Evolutionary conservation across 148 eudicot genomes (phyloP).

Genomic region (Cornus suecica): DNA sequence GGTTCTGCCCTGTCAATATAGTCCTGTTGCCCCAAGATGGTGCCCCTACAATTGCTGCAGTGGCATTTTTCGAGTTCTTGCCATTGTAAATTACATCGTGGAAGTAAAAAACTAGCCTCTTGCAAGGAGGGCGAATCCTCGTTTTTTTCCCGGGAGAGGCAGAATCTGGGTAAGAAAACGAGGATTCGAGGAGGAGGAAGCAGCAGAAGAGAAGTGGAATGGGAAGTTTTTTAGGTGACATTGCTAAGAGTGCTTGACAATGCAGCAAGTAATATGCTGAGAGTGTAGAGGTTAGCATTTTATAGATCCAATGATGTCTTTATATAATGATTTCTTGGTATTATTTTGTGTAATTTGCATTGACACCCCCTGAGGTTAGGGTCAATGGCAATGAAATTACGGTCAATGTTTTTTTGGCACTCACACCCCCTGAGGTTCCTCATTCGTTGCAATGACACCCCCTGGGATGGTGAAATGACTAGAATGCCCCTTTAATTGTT

Average conservation of each 20-base stretch:
- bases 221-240: conserved; percentile 13
- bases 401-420: too few relatives aligned
- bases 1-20: conserved; percentile 23
- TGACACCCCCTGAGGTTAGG: too few relatives aligned
- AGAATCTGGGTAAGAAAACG: too few relatives aligned
- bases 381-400: too few relatives aligned
- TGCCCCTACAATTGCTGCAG: conserved; percentile 51
- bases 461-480: too few relatives aligned
- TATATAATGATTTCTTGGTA: not conserved
- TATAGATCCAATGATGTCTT: not conserved
- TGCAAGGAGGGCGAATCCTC: conserved; percentile 34
- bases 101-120: conserved; percentile 37
- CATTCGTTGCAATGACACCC: too few relatives aligned
- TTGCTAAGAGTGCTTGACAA: not conserved
- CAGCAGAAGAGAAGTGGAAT: conserved; percentile 12
- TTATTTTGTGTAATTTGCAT: too few relatives aligned
- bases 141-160: conserved; percentile 9
- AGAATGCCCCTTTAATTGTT: too few relatives aligned
- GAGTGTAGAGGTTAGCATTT: not conserved
- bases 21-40: conserved; percentile 53
- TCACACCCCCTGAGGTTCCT: too few relatives aligned
- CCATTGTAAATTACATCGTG: conserved; percentile 66
- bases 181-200: conserved; percentile 17
- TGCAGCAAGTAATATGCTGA: not conserved
- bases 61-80: conserved; percentile 46